Percentiles rank a stretch among this genome's conserved stretches.
Conservation (phyloP, 345 rosid genomes). For the Salix exigua region DNA sequence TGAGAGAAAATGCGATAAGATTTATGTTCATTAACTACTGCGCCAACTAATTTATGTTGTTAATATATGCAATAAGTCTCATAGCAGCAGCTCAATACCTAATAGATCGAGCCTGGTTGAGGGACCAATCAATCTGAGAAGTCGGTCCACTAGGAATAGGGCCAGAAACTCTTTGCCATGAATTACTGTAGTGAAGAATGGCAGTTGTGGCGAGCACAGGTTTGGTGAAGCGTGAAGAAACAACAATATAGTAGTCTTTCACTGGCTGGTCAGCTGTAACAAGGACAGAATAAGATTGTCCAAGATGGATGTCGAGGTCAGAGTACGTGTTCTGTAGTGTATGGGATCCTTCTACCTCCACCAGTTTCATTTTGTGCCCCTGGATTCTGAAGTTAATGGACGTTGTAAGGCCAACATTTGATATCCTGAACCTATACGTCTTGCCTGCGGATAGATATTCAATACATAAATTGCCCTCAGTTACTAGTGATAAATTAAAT, state of each 20-base stretch:
- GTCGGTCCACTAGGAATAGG: constrained; percentile 68
- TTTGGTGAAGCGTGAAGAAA: constrained; percentile 61
- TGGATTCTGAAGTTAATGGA: constrained; percentile 76
- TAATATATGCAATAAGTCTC: too few species aligned
- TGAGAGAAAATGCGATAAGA: background rate
- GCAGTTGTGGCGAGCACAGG: constrained; percentile 52
- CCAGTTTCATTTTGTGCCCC: constrained; percentile 69
- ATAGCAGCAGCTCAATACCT: constrained; percentile 33
- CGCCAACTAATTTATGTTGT: too few species aligned
- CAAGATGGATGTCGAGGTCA: constrained; percentile 67
- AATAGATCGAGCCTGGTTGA: constrained; percentile 60
- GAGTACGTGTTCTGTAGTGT: constrained; percentile 60
- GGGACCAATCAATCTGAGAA: constrained; percentile 70
- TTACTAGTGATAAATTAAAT: background rate
- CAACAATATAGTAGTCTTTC: constrained; percentile 61
- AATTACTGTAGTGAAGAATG: constrained; percentile 64
- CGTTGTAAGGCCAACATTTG: constrained; percentile 65
- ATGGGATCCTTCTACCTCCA: constrained; percentile 80
- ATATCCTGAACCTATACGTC: constrained; percentile 70
- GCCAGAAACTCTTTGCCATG: constrained; percentile 50
- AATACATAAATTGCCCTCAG: background rate
- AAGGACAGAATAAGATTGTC: constrained; percentile 68
- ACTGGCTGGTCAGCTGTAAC: constrained; percentile 67
- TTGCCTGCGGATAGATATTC: constrained; percentile 39
- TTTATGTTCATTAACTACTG: too few species aligned